Conservation (phyloP, 2,329 filamentous ascomycete genomes). For the Cladorrhinum sp. region DNA sequence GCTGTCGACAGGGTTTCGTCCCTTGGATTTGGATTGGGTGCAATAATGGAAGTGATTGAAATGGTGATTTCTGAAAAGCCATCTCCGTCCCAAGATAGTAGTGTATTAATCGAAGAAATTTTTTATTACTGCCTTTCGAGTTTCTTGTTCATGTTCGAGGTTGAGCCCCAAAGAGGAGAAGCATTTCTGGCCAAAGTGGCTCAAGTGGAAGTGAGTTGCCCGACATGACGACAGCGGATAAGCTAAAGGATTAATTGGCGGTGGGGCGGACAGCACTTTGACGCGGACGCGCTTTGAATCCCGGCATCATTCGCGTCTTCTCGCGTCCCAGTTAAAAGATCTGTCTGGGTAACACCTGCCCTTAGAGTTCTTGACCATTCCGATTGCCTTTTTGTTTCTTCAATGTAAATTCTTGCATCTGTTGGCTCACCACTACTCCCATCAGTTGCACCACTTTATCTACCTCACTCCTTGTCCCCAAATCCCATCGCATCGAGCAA, state of each 20-base stretch:
- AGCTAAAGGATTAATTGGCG: conserved; percentile 4
- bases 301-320: conserved; percentile 23
- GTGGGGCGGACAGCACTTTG: conserved; percentile 6
- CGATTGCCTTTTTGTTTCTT: background rate
- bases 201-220: background rate
- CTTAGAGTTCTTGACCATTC: background rate
- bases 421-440: background rate
- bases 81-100: too few relatives aligned
- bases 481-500: background rate
- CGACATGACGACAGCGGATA: background rate
- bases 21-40: background rate
- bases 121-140: too few relatives aligned
- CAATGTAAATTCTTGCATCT: background rate
- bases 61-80: too few relatives aligned
- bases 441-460: background rate
- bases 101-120: too few relatives aligned
- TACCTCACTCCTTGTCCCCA: background rate
- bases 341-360: background rate
- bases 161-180: too few relatives aligned
- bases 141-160: too few relatives aligned
- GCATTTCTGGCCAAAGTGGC: too few relatives aligned
- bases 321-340: conserved; percentile 25
- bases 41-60: too few relatives aligned
- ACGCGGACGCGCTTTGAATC: conserved; percentile 23
- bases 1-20: background rate